Percentiles rank a stretch among this genome's conserved stretches.
phyloP scores from a whole-genome alignment of 23 red algal genomes.

The Gracilaria domingensis region DNA sequence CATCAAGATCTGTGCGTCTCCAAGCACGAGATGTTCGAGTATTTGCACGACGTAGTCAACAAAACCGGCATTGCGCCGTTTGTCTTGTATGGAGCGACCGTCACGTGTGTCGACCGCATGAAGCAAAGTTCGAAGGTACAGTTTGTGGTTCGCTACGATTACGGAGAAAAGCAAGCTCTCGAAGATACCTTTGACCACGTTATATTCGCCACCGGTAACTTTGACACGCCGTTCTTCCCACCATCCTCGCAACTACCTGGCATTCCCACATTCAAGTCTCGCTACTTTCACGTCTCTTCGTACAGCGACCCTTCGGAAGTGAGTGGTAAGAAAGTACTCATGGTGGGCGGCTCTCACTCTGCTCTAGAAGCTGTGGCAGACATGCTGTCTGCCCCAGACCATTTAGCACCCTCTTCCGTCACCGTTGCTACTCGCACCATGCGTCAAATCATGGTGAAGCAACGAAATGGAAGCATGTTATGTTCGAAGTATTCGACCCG shows the following conservation, averaged over 20 bases:
- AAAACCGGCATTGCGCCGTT: neutral
- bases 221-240: conserved; percentile 10
- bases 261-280: neutral
- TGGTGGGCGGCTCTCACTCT: conserved; percentile 33
- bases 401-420: neutral
- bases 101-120: neutral
- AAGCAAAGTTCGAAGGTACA: neutral
- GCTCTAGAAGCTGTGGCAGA: conserved; percentile 25
- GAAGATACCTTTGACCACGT: conserved; percentile 26
- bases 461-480: neutral
- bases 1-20: conserved; percentile 12
- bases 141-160: neutral
- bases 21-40: neutral
- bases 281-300: neutral
- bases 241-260: neutral
- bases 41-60: neutral
- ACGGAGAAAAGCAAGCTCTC: neutral
- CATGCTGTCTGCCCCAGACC: neutral
- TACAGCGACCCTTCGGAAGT: conserved; percentile 11
- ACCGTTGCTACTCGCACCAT: conserved; percentile 5
- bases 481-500: neutral
- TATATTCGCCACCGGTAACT: conserved; percentile 23
- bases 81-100: neutral
- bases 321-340: neutral
- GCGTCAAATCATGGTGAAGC: conserved; percentile 37